Evolutionary conservation across 163 green algal genomes (phyloP).

Genomic region (Scenedesmus sp.): DNA sequence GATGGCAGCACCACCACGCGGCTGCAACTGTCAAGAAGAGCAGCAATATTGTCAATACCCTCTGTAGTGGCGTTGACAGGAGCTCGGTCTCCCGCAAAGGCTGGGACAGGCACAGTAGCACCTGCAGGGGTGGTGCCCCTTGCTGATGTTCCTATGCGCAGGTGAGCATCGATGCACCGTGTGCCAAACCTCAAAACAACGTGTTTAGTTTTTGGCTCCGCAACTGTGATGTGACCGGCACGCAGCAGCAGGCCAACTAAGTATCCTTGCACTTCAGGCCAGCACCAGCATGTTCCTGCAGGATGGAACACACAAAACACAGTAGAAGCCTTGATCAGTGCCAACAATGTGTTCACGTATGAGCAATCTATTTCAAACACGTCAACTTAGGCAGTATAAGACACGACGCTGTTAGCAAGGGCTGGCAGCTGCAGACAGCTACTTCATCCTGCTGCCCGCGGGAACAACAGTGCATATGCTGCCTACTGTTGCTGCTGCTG

Average conservation of each 20-base stretch:
- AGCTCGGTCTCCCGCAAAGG: not conserved
- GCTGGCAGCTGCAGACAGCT: too few species aligned
- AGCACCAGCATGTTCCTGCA: not conserved
- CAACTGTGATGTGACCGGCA: not conserved
- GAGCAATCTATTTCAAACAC: too few species aligned
- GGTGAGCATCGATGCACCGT: not conserved
- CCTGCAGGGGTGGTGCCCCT: not conserved
- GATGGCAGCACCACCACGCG: not conserved
- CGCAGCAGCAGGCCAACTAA: not conserved
- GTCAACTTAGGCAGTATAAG: too few species aligned
- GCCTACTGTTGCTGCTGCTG: not conserved
- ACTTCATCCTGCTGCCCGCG: too few species aligned
- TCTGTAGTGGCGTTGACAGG: not conserved
- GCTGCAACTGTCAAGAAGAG: not conserved
- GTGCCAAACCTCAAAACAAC: not conserved
- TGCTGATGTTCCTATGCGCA: slow-evolving; percentile 2
- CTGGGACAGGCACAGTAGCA: not conserved
- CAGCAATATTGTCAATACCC: not conserved
- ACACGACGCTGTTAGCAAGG: too few species aligned
- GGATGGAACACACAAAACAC: not conserved
- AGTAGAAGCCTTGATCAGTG: too few species aligned
- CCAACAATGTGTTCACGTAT: too few species aligned
- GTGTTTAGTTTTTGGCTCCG: not conserved
- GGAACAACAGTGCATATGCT: too few species aligned
- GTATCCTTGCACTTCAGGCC: not conserved